A percentile compares a stretch with the other conserved stretches of the same genome.
Conservation (phyloP, 2,329 filamentous ascomycete species). For the Pestalotiopsis sp. region DNA sequence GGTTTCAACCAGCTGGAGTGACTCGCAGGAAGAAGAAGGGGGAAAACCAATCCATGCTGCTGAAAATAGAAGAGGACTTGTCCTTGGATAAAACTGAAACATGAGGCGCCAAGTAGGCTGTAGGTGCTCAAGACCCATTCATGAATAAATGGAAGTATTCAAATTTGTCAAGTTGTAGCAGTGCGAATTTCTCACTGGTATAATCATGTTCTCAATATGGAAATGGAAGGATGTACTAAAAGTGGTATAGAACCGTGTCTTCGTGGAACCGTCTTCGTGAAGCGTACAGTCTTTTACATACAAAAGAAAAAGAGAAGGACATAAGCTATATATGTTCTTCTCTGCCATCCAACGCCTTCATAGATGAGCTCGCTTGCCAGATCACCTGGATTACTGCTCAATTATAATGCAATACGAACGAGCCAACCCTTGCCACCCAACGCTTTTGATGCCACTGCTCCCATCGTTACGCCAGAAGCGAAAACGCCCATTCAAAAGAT, state of each 20-base stretch:
- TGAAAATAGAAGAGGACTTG: too few relatives aligned
- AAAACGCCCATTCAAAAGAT: constrained; percentile 3
- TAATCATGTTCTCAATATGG: not conserved
- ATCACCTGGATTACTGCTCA: constrained; percentile 8
- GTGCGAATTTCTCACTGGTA: not conserved
- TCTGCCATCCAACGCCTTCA: not conserved
- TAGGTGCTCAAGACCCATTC: too few relatives aligned
- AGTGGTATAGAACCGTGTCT: constrained; percentile 10
- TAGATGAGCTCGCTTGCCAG: constrained; percentile 6
- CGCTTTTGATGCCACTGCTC: not conserved
- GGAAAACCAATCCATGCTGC: too few relatives aligned
- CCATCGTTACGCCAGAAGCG: constrained; percentile 1
- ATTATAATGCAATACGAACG: constrained; percentile 6
- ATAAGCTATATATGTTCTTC: not conserved
- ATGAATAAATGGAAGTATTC: too few relatives aligned
- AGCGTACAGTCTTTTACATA: constrained; percentile 16
- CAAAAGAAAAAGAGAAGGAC: not conserved
- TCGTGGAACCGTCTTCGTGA: constrained; percentile 13
- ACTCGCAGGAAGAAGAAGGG: too few relatives aligned
- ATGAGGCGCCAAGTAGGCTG: too few relatives aligned
- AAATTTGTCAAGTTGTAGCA: too few relatives aligned
- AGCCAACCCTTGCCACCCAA: not conserved
- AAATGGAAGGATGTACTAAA: not conserved
- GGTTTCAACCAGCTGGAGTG: too few relatives aligned
- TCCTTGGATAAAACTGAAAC: too few relatives aligned